Conservation (phyloP, 2,329 filamentous ascomycete genomes). For the Phialophora expanda region DNA sequence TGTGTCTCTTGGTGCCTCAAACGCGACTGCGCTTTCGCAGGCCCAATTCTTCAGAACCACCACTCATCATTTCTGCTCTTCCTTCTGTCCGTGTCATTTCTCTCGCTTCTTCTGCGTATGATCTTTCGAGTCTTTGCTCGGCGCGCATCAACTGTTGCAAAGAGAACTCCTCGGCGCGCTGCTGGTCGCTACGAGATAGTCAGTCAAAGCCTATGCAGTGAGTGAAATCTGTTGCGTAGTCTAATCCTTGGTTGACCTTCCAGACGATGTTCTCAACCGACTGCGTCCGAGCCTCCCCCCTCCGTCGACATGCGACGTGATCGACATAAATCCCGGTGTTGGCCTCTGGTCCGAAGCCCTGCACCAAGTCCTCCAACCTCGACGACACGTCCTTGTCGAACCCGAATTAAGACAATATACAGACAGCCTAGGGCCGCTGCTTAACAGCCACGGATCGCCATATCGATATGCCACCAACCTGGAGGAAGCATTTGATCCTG, state of each 20-base stretch:
- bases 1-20: not conserved
- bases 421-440: slow-evolving; percentile 65
- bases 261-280: slow-evolving; percentile 71
- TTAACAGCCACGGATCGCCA: slow-evolving; percentile 44
- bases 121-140: slow-evolving; percentile 21
- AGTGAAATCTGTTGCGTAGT: not conserved
- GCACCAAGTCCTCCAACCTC: slow-evolving; percentile 74
- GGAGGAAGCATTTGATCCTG: slow-evolving; percentile 49
- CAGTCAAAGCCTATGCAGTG: slow-evolving; percentile 29
- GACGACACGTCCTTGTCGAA: slow-evolving; percentile 83
- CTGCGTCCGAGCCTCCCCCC: slow-evolving; percentile 70
- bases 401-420: slow-evolving; percentile 65
- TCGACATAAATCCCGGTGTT: slow-evolving; percentile 83
- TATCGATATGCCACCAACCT: slow-evolving; percentile 60
- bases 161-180: slow-evolving; percentile 8
- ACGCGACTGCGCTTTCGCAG: not conserved
- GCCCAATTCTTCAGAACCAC: not conserved
- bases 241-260: slow-evolving; percentile 18
- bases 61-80: not conserved
- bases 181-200: slow-evolving; percentile 20
- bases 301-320: slow-evolving; percentile 78
- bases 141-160: slow-evolving; percentile 26
- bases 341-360: slow-evolving; percentile 80
- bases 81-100: not conserved
- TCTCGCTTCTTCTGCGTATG: slow-evolving; percentile 26